These are phyloP conservation scores for Coleophoma eucalyptorum DNA, from an alignment of 2,329 filamentous ascomycete genomes.

Conservation along the genomic window DNA sequence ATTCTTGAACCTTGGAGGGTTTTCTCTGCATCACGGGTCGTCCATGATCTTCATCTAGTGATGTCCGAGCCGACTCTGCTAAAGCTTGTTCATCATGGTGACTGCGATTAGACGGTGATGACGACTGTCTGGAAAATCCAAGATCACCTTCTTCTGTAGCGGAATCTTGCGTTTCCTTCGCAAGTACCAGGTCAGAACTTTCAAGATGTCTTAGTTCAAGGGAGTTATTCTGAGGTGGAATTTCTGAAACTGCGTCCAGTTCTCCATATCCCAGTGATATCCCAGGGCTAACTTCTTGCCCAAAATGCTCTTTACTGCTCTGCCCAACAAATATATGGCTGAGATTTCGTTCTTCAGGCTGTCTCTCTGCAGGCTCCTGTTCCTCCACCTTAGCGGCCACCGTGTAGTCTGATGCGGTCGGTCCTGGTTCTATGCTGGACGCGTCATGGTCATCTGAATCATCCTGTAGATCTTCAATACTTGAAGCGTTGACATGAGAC, in stretches of 20 bases:
- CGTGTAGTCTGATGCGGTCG: too few species aligned
- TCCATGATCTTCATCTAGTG: constrained; percentile 25
- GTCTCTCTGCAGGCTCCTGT: neutral
- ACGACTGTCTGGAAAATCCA: constrained; percentile 20
- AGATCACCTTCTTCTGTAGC: constrained; percentile 8
- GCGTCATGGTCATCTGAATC: too few species aligned
- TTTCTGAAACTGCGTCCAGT: too few species aligned
- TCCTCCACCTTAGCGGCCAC: too few species aligned
- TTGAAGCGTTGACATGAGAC: too few species aligned
- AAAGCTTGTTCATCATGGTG: constrained; percentile 16
- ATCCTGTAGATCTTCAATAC: too few species aligned
- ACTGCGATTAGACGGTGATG: constrained; percentile 24
- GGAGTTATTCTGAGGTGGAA: too few species aligned
- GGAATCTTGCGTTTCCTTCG: constrained; percentile 2
- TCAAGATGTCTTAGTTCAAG: too few species aligned
- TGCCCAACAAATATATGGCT: constrained; percentile 1
- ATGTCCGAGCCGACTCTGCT: constrained; percentile 26
- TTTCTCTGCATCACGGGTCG: constrained; percentile 10
- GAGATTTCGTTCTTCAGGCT: neutral
- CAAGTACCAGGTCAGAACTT: too few species aligned
- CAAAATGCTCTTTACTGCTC: neutral
- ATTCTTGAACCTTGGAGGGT: constrained; percentile 19
- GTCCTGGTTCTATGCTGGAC: too few species aligned
- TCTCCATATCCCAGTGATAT: too few species aligned
- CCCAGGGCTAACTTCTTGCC: too few species aligned